These are phyloP conservation scores for Hypoxylon perforatum DNA, from an alignment of 495 filamentous ascomycete species.

Conservation along the genomic window DNA sequence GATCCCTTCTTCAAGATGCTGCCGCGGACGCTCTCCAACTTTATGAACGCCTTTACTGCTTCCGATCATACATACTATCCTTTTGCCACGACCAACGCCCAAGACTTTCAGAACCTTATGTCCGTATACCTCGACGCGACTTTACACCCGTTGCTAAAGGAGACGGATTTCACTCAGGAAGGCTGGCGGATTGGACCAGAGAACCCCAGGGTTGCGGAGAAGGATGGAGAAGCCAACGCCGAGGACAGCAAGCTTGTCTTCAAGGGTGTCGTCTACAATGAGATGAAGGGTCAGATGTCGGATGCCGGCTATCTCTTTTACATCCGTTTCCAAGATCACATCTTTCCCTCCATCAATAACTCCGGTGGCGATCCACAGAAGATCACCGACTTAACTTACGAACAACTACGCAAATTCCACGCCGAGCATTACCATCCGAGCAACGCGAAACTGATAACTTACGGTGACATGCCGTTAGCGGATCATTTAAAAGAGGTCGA, in stretches of 20 bases:
- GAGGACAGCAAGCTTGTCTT: slow-evolving; percentile 78
- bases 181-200: slow-evolving; percentile 96
- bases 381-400: slow-evolving; percentile 92
- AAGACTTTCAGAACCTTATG: slow-evolving; percentile 95
- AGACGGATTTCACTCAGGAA: slow-evolving; percentile 94
- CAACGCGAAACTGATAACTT: slow-evolving; percentile 94
- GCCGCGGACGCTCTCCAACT: slow-evolving; percentile 94
- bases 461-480: slow-evolving; percentile 88
- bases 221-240: slow-evolving; percentile 49
- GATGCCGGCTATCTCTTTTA: slow-evolving; percentile 97
- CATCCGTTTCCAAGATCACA: slow-evolving; percentile 91
- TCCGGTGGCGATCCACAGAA: slow-evolving; percentile 95
- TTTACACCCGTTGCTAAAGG: slow-evolving; percentile 84
- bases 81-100: slow-evolving; percentile 95
- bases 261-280: slow-evolving; percentile 99
- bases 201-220: slow-evolving; percentile 70
- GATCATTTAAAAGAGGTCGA: slow-evolving; percentile 84
- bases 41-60: slow-evolving; percentile 98
- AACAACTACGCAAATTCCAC: slow-evolving; percentile 87
- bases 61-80: slow-evolving; percentile 98
- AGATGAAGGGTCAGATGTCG: slow-evolving; percentile 99
- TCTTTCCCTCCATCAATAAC: slow-evolving; percentile 93
- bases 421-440: slow-evolving; percentile 94
- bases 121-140: slow-evolving; percentile 98
- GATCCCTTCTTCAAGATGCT: slow-evolving; percentile 99